Evolutionary conservation across 148 eudicot genomes (phyloP).

Genomic region (Rhododendron henanense): DNA sequence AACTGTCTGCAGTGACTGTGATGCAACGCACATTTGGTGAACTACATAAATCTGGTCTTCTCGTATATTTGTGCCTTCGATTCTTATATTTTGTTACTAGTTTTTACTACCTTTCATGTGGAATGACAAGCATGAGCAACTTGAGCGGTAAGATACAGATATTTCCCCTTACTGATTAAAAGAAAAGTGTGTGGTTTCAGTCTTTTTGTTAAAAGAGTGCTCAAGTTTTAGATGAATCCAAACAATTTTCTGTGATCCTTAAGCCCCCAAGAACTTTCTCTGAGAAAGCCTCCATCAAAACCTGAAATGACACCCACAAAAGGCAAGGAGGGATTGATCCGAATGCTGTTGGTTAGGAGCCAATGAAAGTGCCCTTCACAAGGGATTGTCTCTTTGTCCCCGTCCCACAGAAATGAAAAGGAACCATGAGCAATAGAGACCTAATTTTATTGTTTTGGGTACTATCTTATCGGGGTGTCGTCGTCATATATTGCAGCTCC

Average conservation of each 20-base stretch:
- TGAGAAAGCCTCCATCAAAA: neutral
- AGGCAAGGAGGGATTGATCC: conserved; percentile 17
- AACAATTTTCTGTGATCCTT: neutral
- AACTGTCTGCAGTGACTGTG: neutral
- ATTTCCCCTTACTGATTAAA: neutral
- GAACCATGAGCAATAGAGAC: conserved; percentile 7
- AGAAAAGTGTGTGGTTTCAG: neutral
- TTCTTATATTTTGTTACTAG: neutral
- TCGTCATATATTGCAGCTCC: neutral
- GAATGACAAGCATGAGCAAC: neutral
- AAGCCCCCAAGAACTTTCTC: neutral
- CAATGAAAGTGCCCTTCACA: conserved; percentile 20
- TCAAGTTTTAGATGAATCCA: neutral
- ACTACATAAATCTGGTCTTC: neutral
- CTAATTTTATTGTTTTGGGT: neutral
- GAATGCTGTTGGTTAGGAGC: conserved; percentile 17
- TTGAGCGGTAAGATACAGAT: neutral
- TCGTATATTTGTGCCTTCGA: neutral
- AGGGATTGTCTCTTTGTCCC: conserved; percentile 24
- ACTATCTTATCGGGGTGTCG: neutral
- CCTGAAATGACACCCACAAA: conserved; percentile 7
- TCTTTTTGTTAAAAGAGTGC: neutral
- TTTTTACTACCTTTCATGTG: neutral
- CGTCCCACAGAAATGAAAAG: conserved; percentile 7
- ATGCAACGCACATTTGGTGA: neutral